phyloP scores from a whole-genome alignment of 208 protist species.

The Trypanosoma mega region DNA sequence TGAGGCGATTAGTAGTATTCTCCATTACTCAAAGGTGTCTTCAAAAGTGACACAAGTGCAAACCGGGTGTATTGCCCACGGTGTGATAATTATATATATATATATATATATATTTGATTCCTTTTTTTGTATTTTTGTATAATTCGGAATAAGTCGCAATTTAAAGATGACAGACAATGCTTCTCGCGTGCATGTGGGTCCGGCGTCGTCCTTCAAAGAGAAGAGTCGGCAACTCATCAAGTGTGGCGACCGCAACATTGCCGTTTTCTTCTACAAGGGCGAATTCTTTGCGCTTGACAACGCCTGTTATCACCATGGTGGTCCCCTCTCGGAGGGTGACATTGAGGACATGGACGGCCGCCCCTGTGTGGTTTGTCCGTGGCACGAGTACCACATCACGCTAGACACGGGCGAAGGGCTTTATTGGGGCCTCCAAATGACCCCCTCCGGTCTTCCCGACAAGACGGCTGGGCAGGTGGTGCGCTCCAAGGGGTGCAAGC shows the following conservation, averaged over 20 bases:
- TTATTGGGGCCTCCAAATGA: slow-evolving; percentile 70
- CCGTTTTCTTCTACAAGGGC: slow-evolving; percentile 60
- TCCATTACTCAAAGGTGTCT: too few species aligned
- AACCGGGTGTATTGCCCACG: too few species aligned
- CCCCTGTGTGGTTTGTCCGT: slow-evolving; percentile 89
- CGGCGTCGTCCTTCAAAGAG: slow-evolving; percentile 24
- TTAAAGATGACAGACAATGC: slow-evolving; percentile 7
- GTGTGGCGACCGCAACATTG: slow-evolving; percentile 77
- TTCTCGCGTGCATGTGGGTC: slow-evolving; percentile 23
- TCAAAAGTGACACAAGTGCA: too few species aligned
- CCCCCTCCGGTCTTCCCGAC: slow-evolving; percentile 23
- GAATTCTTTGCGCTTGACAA: slow-evolving; percentile 89
- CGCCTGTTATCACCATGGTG: slow-evolving; percentile 92
- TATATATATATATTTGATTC: background rate
- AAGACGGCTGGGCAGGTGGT: slow-evolving; percentile 35
- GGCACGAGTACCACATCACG: slow-evolving; percentile 89
- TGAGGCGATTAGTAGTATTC: too few species aligned
- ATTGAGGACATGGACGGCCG: slow-evolving; percentile 90
- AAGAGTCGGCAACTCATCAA: slow-evolving; percentile 75
- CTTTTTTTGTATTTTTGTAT: too few species aligned
- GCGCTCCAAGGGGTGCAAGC: slow-evolving; percentile 84
- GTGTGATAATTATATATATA: too few species aligned
- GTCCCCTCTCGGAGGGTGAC: slow-evolving; percentile 82
- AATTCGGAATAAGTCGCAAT: too few species aligned
- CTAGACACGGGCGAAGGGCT: slow-evolving; percentile 88